Evolutionary conservation across 305 asterid genomes (phyloP).

Genomic region (Stenogyne calaminthoides): DNA sequence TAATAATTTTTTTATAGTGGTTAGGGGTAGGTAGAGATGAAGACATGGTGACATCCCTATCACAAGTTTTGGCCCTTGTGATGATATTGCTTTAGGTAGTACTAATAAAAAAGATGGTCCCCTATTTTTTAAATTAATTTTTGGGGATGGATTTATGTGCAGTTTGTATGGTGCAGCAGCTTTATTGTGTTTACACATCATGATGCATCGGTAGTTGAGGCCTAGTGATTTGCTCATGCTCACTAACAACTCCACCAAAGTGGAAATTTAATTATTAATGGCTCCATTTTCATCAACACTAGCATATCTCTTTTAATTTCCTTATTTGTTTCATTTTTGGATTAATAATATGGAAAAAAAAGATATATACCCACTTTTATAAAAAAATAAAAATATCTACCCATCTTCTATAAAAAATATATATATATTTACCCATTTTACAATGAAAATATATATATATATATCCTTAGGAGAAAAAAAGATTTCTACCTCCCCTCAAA

Average conservation of each 20-base stretch:
- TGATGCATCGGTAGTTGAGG: slow-evolving; percentile 50
- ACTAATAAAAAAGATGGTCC: slow-evolving; percentile 24
- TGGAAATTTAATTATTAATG: slow-evolving; percentile 18
- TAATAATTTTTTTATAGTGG: slow-evolving; percentile 43
- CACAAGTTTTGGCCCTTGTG: slow-evolving; percentile 48
- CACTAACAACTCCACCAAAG: slow-evolving; percentile 19
- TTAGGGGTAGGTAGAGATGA: slow-evolving; percentile 66
- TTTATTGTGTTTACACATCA: slow-evolving; percentile 23
- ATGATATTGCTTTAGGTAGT: slow-evolving; percentile 51
- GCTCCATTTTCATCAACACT: slow-evolving; percentile 25
- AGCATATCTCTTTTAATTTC: background rate
- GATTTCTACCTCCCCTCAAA: no score
- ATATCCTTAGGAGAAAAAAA: no score
- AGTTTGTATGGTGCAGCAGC: slow-evolving; percentile 34
- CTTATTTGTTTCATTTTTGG: background rate
- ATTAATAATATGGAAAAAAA: no score
- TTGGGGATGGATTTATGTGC: slow-evolving; percentile 10
- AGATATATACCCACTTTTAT: no score
- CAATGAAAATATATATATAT: no score
- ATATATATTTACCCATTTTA: no score
- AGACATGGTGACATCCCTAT: slow-evolving; percentile 57
- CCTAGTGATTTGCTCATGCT: slow-evolving; percentile 36
- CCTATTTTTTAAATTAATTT: background rate
- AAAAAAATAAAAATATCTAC: no score
- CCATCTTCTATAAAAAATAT: no score